Conservation (phyloP, 1,284 basidiomycete species). For the Pholiota adiposa region DNA sequence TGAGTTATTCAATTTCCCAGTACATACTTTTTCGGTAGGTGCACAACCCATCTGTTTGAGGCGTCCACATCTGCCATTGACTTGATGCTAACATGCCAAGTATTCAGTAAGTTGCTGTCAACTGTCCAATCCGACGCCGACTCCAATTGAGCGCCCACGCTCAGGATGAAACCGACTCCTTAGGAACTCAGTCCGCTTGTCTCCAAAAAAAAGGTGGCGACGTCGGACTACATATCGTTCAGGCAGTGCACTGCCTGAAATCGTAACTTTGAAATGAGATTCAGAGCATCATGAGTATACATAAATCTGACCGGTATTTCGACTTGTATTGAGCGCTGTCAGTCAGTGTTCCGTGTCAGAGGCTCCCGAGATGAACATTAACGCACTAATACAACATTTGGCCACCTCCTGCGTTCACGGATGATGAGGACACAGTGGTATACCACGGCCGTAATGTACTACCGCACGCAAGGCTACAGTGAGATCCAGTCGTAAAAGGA, state of each 20-base stretch:
- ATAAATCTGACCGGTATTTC: not conserved
- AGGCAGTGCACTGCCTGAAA: not conserved
- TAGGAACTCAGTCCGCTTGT: not conserved
- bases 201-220: not conserved
- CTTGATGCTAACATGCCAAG: not conserved
- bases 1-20: not conserved
- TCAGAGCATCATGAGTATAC: not conserved
- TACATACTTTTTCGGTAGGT: not conserved
- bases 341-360: not conserved
- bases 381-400: not conserved
- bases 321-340: not conserved
- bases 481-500: not conserved
- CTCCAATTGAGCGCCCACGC: not conserved
- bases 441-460: not conserved
- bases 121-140: not conserved
- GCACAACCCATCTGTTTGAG: not conserved
- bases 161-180: not conserved
- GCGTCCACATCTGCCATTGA: not conserved
- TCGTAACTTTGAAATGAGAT: not conserved
- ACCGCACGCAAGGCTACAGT: not conserved
- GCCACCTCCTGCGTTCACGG: not conserved
- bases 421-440: not conserved
- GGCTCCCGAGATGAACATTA: not conserved
- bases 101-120: not conserved
- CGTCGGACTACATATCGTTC: not conserved